Base-by-base conservation (phyloP, 306 rosid species). In the Albizia julibrissin region DNA sequence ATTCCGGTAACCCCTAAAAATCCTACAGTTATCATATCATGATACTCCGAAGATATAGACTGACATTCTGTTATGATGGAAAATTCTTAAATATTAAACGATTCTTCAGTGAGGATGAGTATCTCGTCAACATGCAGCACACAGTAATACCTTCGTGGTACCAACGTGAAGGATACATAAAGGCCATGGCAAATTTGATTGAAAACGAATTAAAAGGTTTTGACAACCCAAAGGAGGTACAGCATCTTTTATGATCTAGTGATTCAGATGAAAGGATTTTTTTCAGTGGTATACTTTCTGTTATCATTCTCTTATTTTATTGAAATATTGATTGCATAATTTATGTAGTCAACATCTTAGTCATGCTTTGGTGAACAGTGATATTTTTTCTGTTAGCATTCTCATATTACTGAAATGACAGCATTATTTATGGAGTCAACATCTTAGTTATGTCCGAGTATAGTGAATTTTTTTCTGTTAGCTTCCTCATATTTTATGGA, bases 111-210 rank as follows among this genome's bases (percentile, higher is more conserved):
- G 97, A 94, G 88, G 98, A 94, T 61, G 98, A 94, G 74, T 94
- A 94, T 86, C 91, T 94, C 59, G 94, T 94, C 91, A 94, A 92
- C 91, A 94, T 94, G 98, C 97, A 94, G 88, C 98, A 94, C 84
- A 92, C 98, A 8, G 98, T 94, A 18, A 94, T 94, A 83, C 98
- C 98, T 80, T 94, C 98, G 0, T 94, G 98, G 98, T 94, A 92
- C 89, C 98, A 94, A 85, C 97, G 98, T 37, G 97, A 92, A 86
- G 98, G 98, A 70, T 94, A 94, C 86, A 92, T 94, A 85, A 94
- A 86, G 77, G 97, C 98, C 75, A 94, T 92, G 98, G 93, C 94
- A 80, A 85, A 94, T 85, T 91, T 94, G 85, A 94, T 94, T 77
- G 97, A 94, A 80, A 90, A 89, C n/a, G 98, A 94, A 83, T 87